A percentile compares a stretch with the other conserved stretches of the same genome.
These are phyloP conservation scores for Prunella vulgaris DNA, from an alignment of 257 asterid genomes.

Conservation along the genomic window DNA sequence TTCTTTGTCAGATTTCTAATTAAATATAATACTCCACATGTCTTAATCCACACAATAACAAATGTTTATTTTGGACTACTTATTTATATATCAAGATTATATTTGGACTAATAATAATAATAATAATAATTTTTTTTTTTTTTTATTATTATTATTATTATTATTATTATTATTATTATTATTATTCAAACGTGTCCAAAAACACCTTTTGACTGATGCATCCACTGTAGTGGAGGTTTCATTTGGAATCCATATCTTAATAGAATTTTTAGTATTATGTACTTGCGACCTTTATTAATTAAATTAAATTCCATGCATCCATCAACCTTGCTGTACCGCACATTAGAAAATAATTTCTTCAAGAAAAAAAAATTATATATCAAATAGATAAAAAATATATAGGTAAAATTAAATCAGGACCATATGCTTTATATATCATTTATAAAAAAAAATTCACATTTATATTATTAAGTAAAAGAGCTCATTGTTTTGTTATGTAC, in stretches of 20 bases:
- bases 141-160: too few species aligned
- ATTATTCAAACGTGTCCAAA: slow-evolving; percentile 28
- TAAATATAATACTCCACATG: too few species aligned
- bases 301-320: background rate
- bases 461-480: background rate
- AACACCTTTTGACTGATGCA: slow-evolving; percentile 21
- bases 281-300: background rate
- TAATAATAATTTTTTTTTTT: too few species aligned
- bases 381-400: background rate
- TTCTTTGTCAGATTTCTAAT: too few species aligned
- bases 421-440: too few species aligned
- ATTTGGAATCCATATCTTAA: slow-evolving; percentile 24
- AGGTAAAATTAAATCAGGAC: background rate
- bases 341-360: background rate
- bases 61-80: too few species aligned
- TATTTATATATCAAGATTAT: too few species aligned
- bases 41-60: too few species aligned
- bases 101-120: too few species aligned
- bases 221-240: slow-evolving; percentile 6
- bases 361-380: background rate
- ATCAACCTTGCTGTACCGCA: background rate
- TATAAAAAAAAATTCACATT: too few species aligned
- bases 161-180: too few species aligned
- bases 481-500: background rate
- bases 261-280: slow-evolving; percentile 15